Percentiles rank a stretch among this genome's conserved stretches.
Evolutionary conservation across 257 asterid genomes (phyloP).

Genomic region (Forsythia viridissima): DNA sequence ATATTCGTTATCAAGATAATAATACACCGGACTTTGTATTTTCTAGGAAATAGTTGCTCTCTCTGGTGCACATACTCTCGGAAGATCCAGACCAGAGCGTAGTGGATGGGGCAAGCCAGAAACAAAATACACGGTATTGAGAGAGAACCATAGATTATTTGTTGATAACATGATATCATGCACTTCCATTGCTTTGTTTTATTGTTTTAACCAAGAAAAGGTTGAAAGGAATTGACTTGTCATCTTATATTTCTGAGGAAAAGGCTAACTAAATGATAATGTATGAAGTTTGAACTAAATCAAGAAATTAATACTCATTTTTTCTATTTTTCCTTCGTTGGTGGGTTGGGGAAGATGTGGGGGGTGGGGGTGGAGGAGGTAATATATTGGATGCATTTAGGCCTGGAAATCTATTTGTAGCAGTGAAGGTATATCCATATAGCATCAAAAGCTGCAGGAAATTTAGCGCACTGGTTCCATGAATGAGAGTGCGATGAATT

Average conservation of each 20-base stretch:
- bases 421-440: neutral
- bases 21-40: slow-evolving; percentile 23
- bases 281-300: too few relatives aligned
- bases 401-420: neutral
- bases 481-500: neutral
- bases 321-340: too few relatives aligned
- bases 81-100: slow-evolving; percentile 96
- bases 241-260: neutral
- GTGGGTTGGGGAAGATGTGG: too few relatives aligned
- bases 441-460: neutral
- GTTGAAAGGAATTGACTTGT: neutral
- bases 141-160: slow-evolving; percentile 14
- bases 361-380: neutral
- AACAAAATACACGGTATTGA: slow-evolving; percentile 82
- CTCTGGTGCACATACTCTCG: slow-evolving; percentile 97
- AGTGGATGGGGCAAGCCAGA: slow-evolving; percentile 99
- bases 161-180: slow-evolving; percentile 15
- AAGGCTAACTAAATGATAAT: too few relatives aligned
- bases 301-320: too few relatives aligned
- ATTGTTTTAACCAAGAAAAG: neutral
- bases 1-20: slow-evolving; percentile 12
- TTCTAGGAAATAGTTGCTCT: slow-evolving; percentile 96
- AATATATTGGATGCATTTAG: too few relatives aligned
- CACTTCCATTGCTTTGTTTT: slow-evolving; percentile 9
- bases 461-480: neutral